Conservation (phyloP, 1,139 yeast genomes). For the Suhomyces coccinellae region DNA sequence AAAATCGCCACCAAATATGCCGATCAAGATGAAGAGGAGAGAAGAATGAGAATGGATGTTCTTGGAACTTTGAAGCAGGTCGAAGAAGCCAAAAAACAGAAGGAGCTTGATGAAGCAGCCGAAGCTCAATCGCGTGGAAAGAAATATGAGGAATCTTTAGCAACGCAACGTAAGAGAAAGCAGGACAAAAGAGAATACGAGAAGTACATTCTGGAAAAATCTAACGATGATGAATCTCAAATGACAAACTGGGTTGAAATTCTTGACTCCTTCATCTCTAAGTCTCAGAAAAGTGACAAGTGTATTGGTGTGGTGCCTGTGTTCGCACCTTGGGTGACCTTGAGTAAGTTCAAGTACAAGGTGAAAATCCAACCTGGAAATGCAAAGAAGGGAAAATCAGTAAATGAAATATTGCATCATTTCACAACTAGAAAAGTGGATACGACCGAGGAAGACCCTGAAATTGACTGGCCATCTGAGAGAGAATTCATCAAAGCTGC, state of each 20-base stretch:
- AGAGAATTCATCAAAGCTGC: conserved; percentile 56
- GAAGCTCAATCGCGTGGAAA: conserved; percentile 34
- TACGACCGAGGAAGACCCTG: conserved; percentile 46
- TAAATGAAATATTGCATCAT: conserved; percentile 63
- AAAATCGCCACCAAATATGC: conserved; percentile 82
- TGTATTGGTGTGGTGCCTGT: conserved; percentile 71
- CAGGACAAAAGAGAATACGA: conserved; percentile 49
- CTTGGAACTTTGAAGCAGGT: conserved; percentile 79
- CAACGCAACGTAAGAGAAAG: conserved; percentile 19
- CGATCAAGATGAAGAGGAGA: conserved; percentile 90
- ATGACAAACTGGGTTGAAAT: conserved; percentile 38
- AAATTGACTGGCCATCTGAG: conserved; percentile 72
- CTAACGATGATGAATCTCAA: conserved; percentile 36
- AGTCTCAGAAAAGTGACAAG: conserved; percentile 46
- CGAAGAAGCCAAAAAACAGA: conserved; percentile 38
- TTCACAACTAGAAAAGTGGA: conserved; percentile 62
- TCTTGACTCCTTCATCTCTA: conserved; percentile 41
- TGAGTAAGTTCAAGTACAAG: conserved; percentile 75
- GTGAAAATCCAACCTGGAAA: conserved; percentile 85
- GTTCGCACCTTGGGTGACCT: conserved; percentile 89
- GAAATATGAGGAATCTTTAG: conserved; percentile 20
- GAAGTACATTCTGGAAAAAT: conserved; percentile 42
- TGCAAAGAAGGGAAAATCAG: conserved; percentile 85
- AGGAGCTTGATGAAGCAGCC: conserved; percentile 22
- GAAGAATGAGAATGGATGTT: conserved; percentile 68